Evolutionary conservation across 169 alveolate species (phyloP).

Genomic region (Eimeria acervulina): DNA sequence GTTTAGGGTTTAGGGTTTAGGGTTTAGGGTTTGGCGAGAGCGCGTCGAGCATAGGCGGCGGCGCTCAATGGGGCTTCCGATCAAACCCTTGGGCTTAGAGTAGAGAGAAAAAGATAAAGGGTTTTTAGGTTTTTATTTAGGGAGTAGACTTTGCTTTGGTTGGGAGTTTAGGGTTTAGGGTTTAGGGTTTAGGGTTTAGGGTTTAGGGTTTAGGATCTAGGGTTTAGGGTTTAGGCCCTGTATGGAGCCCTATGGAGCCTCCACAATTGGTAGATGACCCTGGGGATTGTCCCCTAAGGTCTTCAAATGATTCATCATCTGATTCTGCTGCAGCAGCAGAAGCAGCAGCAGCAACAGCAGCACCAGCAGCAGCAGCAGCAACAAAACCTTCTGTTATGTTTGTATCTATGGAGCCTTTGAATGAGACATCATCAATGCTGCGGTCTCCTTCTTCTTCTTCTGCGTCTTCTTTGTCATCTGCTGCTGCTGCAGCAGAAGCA

Average conservation of each 20-base stretch:
- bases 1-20: background rate
- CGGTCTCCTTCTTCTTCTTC: background rate
- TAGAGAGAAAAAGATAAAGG: too few relatives aligned
- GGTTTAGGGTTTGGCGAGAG: constrained; percentile 7
- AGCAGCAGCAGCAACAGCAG: background rate
- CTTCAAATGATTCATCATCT: background rate
- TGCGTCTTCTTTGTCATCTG: background rate
- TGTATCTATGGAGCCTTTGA: background rate
- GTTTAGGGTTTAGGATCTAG: background rate
- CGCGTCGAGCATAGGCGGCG: too few relatives aligned
- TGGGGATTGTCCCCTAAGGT: background rate
- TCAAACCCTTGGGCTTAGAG: too few relatives aligned
- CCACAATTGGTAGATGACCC: background rate
- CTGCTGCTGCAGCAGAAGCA: background rate
- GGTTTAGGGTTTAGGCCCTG: background rate
- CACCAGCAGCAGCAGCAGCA: background rate
- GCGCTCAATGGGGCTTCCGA: too few relatives aligned
- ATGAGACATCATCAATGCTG: background rate
- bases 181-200: background rate
- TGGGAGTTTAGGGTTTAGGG: too few relatives aligned
- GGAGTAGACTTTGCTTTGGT: too few relatives aligned
- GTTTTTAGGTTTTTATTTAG: too few relatives aligned
- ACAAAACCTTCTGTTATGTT: background rate
- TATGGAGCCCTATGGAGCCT: constrained; percentile 8
- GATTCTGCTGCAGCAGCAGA: background rate